Base-by-base conservation (phyloP, 192 early-diverging fungal genomes). In the Backusella macrospora region DNA sequence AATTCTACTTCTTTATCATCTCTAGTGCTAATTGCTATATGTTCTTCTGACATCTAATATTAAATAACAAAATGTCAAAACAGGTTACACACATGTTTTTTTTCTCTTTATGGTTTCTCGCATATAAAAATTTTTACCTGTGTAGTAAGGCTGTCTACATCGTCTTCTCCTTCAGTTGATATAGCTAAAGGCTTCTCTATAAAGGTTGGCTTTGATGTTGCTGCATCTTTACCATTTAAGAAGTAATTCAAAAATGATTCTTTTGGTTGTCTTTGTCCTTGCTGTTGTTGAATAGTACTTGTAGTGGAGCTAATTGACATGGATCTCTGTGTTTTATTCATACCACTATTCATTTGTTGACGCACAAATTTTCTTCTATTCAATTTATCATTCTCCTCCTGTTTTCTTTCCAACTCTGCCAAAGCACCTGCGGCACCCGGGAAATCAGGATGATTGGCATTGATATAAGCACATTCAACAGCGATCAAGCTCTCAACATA, bases 381-480 rank as follows among this genome's bases (percentile, higher is more conserved):
- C 40, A 40, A n/a, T 38, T 40, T 63, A 37, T 72, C 43, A 26
- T 29, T 8, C 23, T 72, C 62, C 44, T 63, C 64, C n/a, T 39
- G 68, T 37, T n/a, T 34, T 23, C 70, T 88, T 75, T 92, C 85
- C 59, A 94, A 72, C 16, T 88, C 88, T 37, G 79, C 85, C 77
- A 94, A 84, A n/a, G 92, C 89, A 6, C 85, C 87, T 3, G 85
- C 85, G 0, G 88, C 92, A 16, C 92, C 92, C 64, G 90, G 89
- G 78, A 93, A 93, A 75, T 93, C 92, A 1, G 91, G 92, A 69
- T 93, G 92, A 77, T 91, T 91, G 70, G 91, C 92, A 74, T 93
- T 93, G 74, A 93, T 91, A 73, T 93, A 93, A 0, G 91, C 87
- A 66, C 90, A 90, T 80, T 93, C 87, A 70, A 92, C 91, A 62